Evolutionary conservation across 192 early-diverging fungal genomes (phyloP), one percentile per base, ranked within the genome.

Genomic region (Backusella mclennaniae): DNA sequence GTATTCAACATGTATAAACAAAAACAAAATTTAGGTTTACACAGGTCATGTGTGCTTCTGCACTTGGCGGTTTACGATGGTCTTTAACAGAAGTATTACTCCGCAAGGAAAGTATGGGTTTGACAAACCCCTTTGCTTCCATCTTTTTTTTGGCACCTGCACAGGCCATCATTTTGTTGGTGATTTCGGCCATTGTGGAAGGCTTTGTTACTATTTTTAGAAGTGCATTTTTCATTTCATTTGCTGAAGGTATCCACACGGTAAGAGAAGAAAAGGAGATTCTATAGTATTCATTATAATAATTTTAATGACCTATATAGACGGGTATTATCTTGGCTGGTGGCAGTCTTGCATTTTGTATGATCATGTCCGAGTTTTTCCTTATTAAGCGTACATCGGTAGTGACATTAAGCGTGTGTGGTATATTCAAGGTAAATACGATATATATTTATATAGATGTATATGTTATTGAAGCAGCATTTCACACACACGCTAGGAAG

Each of bases 21-120:
- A 53, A 52, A 68, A 3, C 33, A 33, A 12, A 77, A 19, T 35
- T 21, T 77, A 87, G 87, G 4, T 93, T 95, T 78, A 44, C 94
- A 14, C 86, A 93, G 73, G 95, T 92, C 35, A 93, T 96, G 80
- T 73, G 83, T 6, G 94, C 96, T 1, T 90, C 95, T 29, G 89
- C 93, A 1, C 84, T 96, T 73, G 89, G 94, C 74, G 97, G 97
- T n/a, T 81, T 97, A 63, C 89, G 97, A 39, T 97, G 96, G 97
- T 88, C 94, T 11, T 84, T 97, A 70, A 97, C 95, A 0, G 94
- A 97, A 77, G 85, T 97, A 5, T 81, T 98, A 15, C 81, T 98
- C 19, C 86, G 91, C 56, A 88, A 90, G 53, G 90, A 89, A 69
- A 83, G 84, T 63, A 89, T 94, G 74, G 94, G 94, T 42, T 90